phyloP scores from a whole-genome alignment of 139 green algal genomes.

The Chlorella sp. region DNA sequence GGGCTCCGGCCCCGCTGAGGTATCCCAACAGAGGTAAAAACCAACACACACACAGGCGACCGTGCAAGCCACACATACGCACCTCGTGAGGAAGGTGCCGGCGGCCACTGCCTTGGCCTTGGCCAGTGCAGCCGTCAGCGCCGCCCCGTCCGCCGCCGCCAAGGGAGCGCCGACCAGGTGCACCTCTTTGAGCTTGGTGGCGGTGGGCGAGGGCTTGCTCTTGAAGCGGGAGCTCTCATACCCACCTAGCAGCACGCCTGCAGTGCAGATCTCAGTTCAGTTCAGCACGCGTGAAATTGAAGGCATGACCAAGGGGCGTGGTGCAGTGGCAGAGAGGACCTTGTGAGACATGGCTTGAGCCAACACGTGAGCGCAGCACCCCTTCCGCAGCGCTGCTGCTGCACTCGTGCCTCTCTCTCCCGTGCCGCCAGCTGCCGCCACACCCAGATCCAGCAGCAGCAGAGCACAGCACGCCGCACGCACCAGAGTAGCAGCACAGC shows the following conservation, averaged over 20 bases:
- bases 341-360: neutral
- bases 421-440: too few relatives aligned
- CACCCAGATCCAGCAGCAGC: too few relatives aligned
- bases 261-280: too few relatives aligned
- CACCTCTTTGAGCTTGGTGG: conserved; percentile 40
- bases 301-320: neutral
- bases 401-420: too few relatives aligned
- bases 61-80: neutral
- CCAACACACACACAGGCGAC: neutral
- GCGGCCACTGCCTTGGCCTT: conserved; percentile 37
- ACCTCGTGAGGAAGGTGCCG: conserved; percentile 48
- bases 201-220: conserved; percentile 51
- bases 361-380: neutral
- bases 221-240: conserved; percentile 92
- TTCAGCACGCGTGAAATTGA: neutral
- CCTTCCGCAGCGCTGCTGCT: too few relatives aligned
- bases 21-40: neutral
- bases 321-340: neutral
- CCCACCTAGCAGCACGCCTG: conserved; percentile 59
- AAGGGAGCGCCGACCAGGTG: conserved; percentile 29
- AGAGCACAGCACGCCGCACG: too few relatives aligned
- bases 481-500: too few relatives aligned
- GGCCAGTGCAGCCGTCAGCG: conserved; percentile 6
- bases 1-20: too few relatives aligned
- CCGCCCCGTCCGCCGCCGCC: too few relatives aligned